Percentiles rank a stretch among this genome's conserved stretches.
Conservation (phyloP, 2,329 filamentous ascomycete species). For the Cordyceps cateniannulata region DNA sequence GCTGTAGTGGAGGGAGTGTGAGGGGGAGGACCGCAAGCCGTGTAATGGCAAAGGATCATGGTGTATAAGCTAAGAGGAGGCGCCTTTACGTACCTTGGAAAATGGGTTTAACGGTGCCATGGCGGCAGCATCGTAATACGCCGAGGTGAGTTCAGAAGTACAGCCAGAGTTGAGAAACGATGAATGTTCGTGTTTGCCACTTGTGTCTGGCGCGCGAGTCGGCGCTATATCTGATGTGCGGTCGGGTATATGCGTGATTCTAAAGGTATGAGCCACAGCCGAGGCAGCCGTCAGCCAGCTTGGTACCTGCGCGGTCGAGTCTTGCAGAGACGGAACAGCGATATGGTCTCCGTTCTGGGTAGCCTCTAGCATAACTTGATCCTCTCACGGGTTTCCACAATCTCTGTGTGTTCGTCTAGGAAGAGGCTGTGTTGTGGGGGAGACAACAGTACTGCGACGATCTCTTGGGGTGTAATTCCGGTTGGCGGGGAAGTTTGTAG, state of each 20-base stretch:
- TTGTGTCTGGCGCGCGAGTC: not conserved
- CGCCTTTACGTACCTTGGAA: conserved; percentile 42
- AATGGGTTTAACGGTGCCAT: conserved; percentile 51
- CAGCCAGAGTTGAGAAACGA: not conserved
- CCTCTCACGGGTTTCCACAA: not conserved
- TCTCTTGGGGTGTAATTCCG: not conserved
- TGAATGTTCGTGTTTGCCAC: not conserved
- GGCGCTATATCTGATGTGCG: not conserved
- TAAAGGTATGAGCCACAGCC: conserved; percentile 7
- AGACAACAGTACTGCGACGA: not conserved
- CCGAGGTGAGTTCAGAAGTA: conserved; percentile 27
- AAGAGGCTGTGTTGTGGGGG: not conserved
- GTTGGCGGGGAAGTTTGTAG: not conserved
- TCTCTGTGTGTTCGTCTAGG: not conserved
- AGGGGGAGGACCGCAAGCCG: not conserved
- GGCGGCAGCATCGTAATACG: conserved; percentile 51
- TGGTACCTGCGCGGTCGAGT: not conserved
- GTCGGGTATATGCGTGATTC: conserved; percentile 6
- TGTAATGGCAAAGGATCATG: not conserved
- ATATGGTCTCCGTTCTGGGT: not conserved
- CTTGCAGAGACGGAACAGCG: not conserved
- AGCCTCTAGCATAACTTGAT: conserved; percentile 1
- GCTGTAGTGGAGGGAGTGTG: not conserved
- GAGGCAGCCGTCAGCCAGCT: conserved; percentile 8
- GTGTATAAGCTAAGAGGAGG: too few species aligned